Evolutionary conservation across 257 asterid genomes (phyloP).

Genomic region (Osmanthus fragrans): DNA sequence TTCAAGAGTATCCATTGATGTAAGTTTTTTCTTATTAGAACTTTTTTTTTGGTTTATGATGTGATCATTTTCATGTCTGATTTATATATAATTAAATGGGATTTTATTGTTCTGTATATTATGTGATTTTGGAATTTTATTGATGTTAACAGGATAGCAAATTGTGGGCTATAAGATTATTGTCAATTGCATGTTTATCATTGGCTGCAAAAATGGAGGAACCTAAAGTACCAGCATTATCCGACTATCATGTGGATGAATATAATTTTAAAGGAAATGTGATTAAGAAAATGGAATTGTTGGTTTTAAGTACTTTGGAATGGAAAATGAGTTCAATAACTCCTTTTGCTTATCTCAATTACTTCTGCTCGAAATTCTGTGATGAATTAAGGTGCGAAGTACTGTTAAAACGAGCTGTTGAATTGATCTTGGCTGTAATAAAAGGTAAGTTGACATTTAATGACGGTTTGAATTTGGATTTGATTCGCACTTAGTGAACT

Average conservation of each 20-base stretch:
- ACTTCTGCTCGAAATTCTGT: conserved; percentile 40
- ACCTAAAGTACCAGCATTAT: conserved; percentile 35
- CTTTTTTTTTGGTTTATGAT: neutral
- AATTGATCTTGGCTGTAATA: conserved; percentile 30
- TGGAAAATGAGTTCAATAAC: conserved; percentile 52
- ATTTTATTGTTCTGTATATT: neutral
- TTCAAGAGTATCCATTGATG: conserved; percentile 44
- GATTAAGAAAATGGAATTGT: conserved; percentile 48
- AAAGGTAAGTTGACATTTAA: conserved; percentile 32
- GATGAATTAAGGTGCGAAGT: conserved; percentile 25
- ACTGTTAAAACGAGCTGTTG: conserved; percentile 31
- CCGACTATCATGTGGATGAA: conserved; percentile 39
- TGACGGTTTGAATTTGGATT: neutral
- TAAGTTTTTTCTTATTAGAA: conserved; percentile 23
- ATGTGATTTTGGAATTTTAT: neutral
- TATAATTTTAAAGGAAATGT: conserved; percentile 36
- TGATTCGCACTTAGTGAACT: conserved; percentile 7
- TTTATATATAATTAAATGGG: neutral
- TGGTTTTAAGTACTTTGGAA: conserved; percentile 43
- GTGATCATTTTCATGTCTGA: neutral
- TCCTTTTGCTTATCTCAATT: conserved; percentile 48
- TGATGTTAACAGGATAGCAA: conserved; percentile 41
- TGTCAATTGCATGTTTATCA: conserved; percentile 58
- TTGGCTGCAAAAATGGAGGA: conserved; percentile 72
- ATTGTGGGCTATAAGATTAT: conserved; percentile 44